These are phyloP conservation scores for Metschnikowia vanudenii DNA, from an alignment of 805 yeast genomes.

Conservation along the genomic window DNA sequence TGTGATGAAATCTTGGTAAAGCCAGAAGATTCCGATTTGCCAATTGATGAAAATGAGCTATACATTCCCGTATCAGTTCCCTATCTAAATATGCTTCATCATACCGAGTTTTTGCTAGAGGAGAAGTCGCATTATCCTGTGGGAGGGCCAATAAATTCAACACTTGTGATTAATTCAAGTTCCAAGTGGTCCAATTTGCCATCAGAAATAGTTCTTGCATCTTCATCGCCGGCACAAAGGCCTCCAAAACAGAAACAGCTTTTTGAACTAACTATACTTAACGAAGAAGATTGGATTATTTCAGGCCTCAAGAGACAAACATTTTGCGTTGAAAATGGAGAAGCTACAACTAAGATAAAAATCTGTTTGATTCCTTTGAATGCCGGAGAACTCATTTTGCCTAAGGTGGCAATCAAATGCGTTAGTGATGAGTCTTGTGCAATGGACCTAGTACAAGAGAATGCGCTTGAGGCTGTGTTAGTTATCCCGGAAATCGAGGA, in stretches of 20 bases:
- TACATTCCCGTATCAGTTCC: constrained; percentile 64
- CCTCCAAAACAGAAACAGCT: constrained; percentile 14
- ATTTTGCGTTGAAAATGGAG: constrained; percentile 38
- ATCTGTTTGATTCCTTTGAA: constrained; percentile 69
- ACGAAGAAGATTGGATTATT: constrained; percentile 75
- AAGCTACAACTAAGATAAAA: constrained; percentile 23
- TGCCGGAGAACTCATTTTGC: constrained; percentile 70
- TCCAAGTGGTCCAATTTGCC: constrained; percentile 42
- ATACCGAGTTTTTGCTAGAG: constrained; percentile 46
- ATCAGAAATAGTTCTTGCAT: constrained; percentile 8
- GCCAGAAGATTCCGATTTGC: not conserved
- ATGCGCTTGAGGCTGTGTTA: constrained; percentile 64
- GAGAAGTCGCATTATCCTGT: constrained; percentile 47
- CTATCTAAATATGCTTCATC: constrained; percentile 55
- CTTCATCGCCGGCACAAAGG: constrained; percentile 14
- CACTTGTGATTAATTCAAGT: constrained; percentile 43
- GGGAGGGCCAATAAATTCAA: constrained; percentile 59
- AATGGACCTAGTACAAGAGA: constrained; percentile 63
- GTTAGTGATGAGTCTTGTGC: constrained; percentile 28
- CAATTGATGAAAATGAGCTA: constrained; percentile 21
- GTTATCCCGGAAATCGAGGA: constrained; percentile 70
- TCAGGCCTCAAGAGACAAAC: constrained; percentile 64
- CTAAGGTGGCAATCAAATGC: constrained; percentile 49
- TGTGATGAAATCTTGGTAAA: not conserved
- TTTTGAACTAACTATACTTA: constrained; percentile 48